Conservation (phyloP, 1,284 basidiomycete species). For the Spongiforma sp. region DNA sequence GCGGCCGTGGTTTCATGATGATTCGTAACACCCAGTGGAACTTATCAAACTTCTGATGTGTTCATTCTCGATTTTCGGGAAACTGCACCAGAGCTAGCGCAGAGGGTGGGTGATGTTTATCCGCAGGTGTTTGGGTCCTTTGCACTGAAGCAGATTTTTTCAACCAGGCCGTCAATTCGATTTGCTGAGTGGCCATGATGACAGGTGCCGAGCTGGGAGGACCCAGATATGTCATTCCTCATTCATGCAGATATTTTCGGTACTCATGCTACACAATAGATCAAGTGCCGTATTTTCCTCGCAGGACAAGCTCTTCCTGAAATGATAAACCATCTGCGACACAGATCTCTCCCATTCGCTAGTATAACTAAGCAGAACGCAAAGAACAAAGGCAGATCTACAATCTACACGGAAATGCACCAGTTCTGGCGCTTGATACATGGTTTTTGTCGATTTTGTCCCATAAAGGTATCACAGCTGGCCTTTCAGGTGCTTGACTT, state of each 20-base stretch:
- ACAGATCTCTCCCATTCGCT: not conserved
- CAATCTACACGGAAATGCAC: no score
- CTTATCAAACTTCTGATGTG: constrained; percentile 53
- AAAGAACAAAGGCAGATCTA: no score
- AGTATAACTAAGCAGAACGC: not conserved
- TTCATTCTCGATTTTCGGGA: constrained; percentile 90
- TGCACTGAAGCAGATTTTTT: not conserved
- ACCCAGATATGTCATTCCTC: not conserved
- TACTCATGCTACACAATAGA: not conserved
- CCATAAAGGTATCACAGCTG: not conserved
- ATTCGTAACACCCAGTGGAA: not conserved
- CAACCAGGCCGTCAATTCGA: not conserved
- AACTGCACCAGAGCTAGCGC: constrained; percentile 75
- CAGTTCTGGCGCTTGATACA: no score
- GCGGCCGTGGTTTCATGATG: not conserved
- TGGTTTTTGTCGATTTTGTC: not conserved
- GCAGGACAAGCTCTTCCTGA: not conserved
- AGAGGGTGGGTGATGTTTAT: constrained; percentile 82
- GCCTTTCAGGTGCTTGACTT: not conserved
- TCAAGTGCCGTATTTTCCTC: not conserved
- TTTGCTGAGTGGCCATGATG: no score
- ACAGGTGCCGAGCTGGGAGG: no score
- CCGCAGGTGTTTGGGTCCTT: not conserved
- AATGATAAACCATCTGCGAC: not conserved
- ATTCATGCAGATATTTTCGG: not conserved